Percentiles rank a stretch among this genome's conserved stretches.
phyloP scores from a whole-genome alignment of 2,329 filamentous ascomycete genomes.

The Trichoderma breve region DNA sequence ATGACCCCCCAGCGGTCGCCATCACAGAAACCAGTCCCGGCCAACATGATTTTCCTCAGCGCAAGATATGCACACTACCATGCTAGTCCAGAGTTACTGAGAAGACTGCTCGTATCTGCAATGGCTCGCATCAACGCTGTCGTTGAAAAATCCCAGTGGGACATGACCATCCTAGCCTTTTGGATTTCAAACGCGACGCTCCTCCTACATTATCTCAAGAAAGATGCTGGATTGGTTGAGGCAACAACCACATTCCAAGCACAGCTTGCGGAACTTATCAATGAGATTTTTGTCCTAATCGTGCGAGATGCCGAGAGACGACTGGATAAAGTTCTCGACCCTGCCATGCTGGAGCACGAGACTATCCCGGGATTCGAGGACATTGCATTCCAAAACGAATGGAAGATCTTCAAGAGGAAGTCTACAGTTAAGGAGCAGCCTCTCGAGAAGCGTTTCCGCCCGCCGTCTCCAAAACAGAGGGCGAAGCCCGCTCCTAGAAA shows the following conservation, averaged over 20 bases:
- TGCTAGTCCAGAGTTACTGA: constrained; percentile 79
- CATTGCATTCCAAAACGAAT: constrained; percentile 95
- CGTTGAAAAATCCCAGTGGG: constrained; percentile 95
- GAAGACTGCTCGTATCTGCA: constrained; percentile 75
- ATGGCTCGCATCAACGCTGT: constrained; percentile 97
- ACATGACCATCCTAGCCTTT: constrained; percentile 98
- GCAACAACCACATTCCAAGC: constrained; percentile 87
- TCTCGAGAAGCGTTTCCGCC: constrained; percentile 83
- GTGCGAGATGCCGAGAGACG: constrained; percentile 93
- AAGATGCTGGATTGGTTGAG: constrained; percentile 77
- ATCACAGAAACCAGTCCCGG: constrained; percentile 95
- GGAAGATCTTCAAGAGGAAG: constrained; percentile 94
- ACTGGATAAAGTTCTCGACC: constrained; percentile 92
- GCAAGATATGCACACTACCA: constrained; percentile 97
- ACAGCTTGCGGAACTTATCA: constrained; percentile 89
- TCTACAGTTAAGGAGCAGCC: constrained; percentile 87
- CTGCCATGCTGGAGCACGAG: constrained; percentile 94
- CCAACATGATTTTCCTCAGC: constrained; percentile 94
- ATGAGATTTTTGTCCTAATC: constrained; percentile 97
- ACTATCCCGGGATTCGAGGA: constrained; percentile 97
- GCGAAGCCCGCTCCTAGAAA: constrained; percentile 92
- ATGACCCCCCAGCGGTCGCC: constrained; percentile 96
- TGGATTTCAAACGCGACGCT: constrained; percentile 98
- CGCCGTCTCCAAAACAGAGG: constrained; percentile 87
- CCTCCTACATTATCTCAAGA: constrained; percentile 94